These are phyloP conservation scores for Reutealis trisperma DNA, from an alignment of 345 rosid species.

Conservation along the genomic window DNA sequence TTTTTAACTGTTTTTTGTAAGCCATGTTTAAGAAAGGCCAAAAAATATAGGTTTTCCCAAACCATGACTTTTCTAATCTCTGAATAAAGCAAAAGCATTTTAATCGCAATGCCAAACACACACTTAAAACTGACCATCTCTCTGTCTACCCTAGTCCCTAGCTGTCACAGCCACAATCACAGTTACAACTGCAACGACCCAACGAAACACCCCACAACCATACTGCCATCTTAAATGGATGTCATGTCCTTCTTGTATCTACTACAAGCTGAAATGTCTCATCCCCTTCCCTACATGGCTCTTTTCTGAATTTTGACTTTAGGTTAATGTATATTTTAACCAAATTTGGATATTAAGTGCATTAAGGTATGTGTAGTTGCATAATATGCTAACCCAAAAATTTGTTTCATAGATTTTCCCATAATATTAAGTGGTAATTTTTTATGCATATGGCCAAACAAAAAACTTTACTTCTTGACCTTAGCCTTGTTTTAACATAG, in stretches of 20 bases:
- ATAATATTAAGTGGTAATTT: background rate
- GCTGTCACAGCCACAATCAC: background rate
- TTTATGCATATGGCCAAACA: background rate
- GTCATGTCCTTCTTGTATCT: background rate
- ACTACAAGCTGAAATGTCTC: too few species aligned
- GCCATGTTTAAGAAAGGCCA: background rate
- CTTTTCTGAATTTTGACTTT: too few species aligned
- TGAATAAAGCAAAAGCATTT: too few species aligned
- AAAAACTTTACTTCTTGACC: background rate
- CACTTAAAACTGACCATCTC: background rate
- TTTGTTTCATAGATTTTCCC: background rate
- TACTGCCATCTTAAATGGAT: background rate
- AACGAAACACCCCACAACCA: background rate
- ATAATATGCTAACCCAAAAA: background rate
- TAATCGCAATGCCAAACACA: background rate
- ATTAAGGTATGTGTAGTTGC: background rate
- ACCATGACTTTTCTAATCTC: too few species aligned
- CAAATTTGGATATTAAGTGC: background rate
- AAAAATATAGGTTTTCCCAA: background rate
- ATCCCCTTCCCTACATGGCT: background rate
- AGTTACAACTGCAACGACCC: background rate
- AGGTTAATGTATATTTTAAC: too few species aligned
- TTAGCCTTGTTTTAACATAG: background rate
- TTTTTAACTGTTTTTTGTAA: too few species aligned
- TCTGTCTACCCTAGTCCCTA: background rate